Evolutionary conservation across 768 basidiomycete genomes (phyloP), one percentile per base, ranked within the genome.

Genomic region (Xerocomellus amylosporus): DNA sequence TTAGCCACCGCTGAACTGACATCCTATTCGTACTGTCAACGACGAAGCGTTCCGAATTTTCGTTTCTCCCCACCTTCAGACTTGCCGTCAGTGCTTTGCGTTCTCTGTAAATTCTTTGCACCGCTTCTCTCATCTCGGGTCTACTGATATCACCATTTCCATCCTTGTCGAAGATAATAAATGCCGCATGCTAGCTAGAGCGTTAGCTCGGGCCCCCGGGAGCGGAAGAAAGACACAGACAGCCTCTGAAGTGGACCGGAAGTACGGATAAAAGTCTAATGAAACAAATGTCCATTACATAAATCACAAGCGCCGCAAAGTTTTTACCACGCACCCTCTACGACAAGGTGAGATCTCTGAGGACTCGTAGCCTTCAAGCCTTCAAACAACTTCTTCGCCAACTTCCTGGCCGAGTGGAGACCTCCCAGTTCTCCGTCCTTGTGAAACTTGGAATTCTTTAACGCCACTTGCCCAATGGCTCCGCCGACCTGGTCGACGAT

Each of bases 101-200:
- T 66, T 92, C 89, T 45, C 80, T 76, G 63, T 92, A 92, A 42
- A 91, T 90, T 36, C 88, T 74, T 58, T 88, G 86, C 8, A 92
- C 89, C 2, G 86, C 87, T 63, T 88, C 87, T 33, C 90, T 80
- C 88, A 91, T 92, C 69, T 92, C 90, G 19, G 73, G 76, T 65
- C 84, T 90, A 3, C 77, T 79, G 44, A 91, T 86, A 60, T 91
- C 89, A 10, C 88, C 90, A 62, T 92, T 92, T n/a, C 79, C 84
- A 65, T 90, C 89, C 65, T 85, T 87, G 65, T 91, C 89, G 56
- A 90, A 90, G 7, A 89, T 58, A 13, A 74, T 71, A 58, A 90
- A 91, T 10, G 86, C 86, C 26, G 79, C 81, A 53, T 86, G 80
- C 83, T 88, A 63, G 8, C 45, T 22, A 50, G 49, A 31, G 14